Evolutionary conservation across 805 yeast genomes (phyloP).

Genomic region (Saturnispora serradocipensis): DNA sequence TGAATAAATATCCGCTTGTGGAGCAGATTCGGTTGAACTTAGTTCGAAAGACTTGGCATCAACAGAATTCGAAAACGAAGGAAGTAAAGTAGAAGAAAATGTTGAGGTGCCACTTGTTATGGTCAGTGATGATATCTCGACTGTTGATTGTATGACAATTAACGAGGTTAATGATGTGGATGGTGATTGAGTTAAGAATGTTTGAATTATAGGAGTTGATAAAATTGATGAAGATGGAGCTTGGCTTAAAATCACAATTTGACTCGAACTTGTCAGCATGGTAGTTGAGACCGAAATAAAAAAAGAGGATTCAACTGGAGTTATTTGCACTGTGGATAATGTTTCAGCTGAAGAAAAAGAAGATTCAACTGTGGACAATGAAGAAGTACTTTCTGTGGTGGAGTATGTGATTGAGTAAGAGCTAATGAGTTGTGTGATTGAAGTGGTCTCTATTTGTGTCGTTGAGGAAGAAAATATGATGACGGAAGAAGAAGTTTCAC

Average conservation of each 20-base stretch:
- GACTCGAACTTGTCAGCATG: too few relatives aligned
- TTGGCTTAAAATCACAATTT: too few relatives aligned
- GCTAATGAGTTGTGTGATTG: not conserved
- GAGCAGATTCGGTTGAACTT: not conserved
- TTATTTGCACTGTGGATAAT: too few relatives aligned
- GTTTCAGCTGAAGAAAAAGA: too few relatives aligned
- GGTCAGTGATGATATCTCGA: not conserved
- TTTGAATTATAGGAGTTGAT: not conserved
- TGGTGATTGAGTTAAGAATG: not conserved
- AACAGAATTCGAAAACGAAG: not conserved
- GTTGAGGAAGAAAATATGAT: not conserved
- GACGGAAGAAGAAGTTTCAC: not conserved
- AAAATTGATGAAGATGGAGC: not conserved
- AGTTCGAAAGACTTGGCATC: not conserved
- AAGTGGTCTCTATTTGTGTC: not conserved
- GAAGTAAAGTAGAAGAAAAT: not conserved
- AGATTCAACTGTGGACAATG: too few relatives aligned
- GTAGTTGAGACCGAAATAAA: too few relatives aligned
- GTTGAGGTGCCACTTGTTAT: not conserved
- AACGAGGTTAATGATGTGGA: not conserved
- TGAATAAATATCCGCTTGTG: not conserved
- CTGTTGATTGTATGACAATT: not conserved
- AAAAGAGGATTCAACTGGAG: too few relatives aligned
- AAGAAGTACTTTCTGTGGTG: too few relatives aligned
- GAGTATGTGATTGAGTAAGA: too few relatives aligned